A percentile compares a stretch with the other conserved stretches of the same genome.
Conservation (phyloP, 208 protist species). For the Leishmania major region DNA sequence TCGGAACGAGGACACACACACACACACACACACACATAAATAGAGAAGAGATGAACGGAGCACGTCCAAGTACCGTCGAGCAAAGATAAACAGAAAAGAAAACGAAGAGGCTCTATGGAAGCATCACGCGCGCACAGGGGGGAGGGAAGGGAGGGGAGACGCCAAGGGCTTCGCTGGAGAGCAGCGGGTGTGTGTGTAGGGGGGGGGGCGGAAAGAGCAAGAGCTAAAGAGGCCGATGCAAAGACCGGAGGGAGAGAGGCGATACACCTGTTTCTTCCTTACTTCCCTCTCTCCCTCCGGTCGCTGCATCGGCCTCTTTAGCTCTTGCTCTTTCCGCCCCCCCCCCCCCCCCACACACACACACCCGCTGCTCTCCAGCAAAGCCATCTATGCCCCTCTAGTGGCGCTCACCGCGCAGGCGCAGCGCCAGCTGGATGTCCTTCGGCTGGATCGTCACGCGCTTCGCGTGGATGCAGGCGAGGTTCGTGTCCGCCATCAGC, state of each 20-base stretch:
- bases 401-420: constrained; percentile 58
- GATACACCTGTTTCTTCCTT: background rate
- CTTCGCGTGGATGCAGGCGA: constrained; percentile 86
- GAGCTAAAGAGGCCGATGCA: background rate
- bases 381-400: constrained; percentile 11
- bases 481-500: constrained; percentile 93
- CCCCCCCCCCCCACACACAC: no score
- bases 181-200: background rate
- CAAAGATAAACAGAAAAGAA: background rate
- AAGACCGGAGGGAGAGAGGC: background rate
- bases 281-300: background rate
- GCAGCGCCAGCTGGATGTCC: constrained; percentile 63
- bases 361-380: no score
- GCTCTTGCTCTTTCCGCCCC: no score
- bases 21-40: background rate
- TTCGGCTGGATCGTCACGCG: constrained; percentile 87
- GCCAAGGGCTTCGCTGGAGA: no score
- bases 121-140: background rate
- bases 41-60: no score
- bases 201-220: background rate
- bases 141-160: background rate
- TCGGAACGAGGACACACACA: background rate
- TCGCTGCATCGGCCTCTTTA: background rate
- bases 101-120: background rate
- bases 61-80: no score